These are phyloP conservation scores for Podospora conica DNA, from an alignment of 495 filamentous ascomycete species.

Conservation along the genomic window DNA sequence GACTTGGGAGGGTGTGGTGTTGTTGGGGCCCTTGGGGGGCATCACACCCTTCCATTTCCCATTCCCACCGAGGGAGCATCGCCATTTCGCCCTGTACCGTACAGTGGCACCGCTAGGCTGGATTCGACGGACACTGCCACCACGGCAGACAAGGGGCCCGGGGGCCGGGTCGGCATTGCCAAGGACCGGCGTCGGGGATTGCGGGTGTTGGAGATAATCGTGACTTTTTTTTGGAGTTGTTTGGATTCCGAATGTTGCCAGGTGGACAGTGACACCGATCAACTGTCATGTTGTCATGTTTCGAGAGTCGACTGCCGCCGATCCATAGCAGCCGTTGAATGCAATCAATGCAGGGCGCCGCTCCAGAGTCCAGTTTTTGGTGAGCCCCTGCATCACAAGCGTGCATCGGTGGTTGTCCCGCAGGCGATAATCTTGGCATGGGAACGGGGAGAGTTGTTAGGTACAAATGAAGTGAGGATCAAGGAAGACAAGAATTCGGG, in stretches of 20 bases:
- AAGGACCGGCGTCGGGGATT: neutral
- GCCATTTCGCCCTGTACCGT: neutral
- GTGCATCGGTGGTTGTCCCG: neutral
- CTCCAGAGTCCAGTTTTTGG: neutral
- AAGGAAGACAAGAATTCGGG: neutral
- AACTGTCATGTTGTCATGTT: neutral
- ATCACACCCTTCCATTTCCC: neutral
- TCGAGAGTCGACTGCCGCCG: too few species aligned
- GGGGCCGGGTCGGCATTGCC: too few species aligned
- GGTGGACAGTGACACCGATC: neutral
- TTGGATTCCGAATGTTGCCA: neutral
- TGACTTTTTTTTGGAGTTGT: neutral
- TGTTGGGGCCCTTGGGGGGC: neutral
- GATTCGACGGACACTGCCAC: neutral
- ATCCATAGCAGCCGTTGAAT: neutral
- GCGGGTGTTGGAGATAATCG: neutral
- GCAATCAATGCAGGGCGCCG: neutral
- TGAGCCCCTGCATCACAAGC: neutral
- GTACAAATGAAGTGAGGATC: neutral
- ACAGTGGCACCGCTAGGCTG: neutral
- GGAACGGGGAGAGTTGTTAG: neutral
- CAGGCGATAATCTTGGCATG: neutral
- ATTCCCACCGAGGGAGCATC: neutral
- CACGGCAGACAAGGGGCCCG: neutral
- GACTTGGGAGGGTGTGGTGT: neutral